Evolutionary conservation across 1,284 basidiomycete genomes (phyloP), one percentile per base, ranked within the genome.

Genomic region (Ganoderma resinaceum): DNA sequence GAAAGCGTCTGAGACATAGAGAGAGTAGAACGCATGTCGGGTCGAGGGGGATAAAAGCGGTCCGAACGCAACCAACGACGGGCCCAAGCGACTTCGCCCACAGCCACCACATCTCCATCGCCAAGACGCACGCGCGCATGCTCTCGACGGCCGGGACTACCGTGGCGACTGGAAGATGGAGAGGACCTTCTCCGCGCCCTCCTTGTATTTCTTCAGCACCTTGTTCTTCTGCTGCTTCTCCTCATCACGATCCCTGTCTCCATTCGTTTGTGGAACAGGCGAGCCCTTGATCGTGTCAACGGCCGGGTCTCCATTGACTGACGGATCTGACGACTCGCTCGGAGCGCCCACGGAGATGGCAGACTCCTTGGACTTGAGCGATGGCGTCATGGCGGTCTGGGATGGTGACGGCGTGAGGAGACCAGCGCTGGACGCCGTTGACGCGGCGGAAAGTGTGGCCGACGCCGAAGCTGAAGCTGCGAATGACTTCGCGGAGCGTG

Each of bases 141-240:
- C 37, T n/a, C 9, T 52, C 52, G 5, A 23, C n/a, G 37, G 23
- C 35, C n/a, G 37, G 65, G 65, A 71, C 67, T 69, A 79, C 72
- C 86, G 85, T 63, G 85, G 86, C 63, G 85, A 82, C 61, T 90
- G 89, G 79, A 94, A 94, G 70, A 94, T 82, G 38, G 92, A 92
- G 70, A 94, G 85, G 67, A 94, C 85, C 76, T 93, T 93, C 83
- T 93, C 92, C 14, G 92, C 91, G 68, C 90, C 91, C 78, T 92
- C 89, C 80, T 93, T 93, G 81, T 92, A 92, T 81, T 89, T 93
- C 85, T 91, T 92, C 80, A 93, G 78, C 79, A 91, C 92, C 82
- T 88, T 92, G 75, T 80, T 89, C 85, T 86, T 90, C 66, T 81
- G 79, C 75, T 81, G 79, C 76, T 86, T 87, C 79, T 89, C 87